Percentiles rank a stretch among this genome's conserved stretches.
Evolutionary conservation across 2,329 filamentous ascomycete species (phyloP).

Genomic region (Cercospora sp.): DNA sequence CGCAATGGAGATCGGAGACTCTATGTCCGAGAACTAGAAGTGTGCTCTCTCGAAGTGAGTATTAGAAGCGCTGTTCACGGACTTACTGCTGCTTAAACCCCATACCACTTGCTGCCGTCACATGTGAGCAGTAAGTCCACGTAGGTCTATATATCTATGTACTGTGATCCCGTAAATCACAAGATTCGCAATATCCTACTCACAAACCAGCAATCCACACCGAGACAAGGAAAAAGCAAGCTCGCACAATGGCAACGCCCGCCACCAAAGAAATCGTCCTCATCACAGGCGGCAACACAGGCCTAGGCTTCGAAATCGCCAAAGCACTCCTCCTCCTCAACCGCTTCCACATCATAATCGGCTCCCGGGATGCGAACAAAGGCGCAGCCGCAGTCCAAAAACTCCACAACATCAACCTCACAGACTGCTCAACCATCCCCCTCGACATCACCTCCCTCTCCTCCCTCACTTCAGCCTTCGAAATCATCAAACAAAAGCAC

Average conservation of each 20-base stretch:
- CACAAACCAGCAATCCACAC: no score
- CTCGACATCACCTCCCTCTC: constrained; percentile 58
- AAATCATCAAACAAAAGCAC: constrained; percentile 44
- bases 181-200: no score
- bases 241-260: constrained; percentile 1
- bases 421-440: constrained; percentile 47
- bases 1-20: neutral
- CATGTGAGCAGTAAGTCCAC: neutral
- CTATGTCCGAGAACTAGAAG: neutral
- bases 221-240: neutral
- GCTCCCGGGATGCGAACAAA: constrained; percentile 54
- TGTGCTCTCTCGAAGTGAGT: neutral
- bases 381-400: constrained; percentile 51
- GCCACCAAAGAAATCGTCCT: constrained; percentile 47
- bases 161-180: no score
- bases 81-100: neutral
- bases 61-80: neutral
- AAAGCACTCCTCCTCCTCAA: constrained; percentile 50
- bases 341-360: constrained; percentile 58
- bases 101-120: neutral
- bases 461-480: constrained; percentile 51
- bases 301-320: constrained; percentile 60
- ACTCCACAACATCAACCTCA: constrained; percentile 25
- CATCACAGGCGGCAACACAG: constrained; percentile 58
- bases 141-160: neutral